phyloP scores from a whole-genome alignment of 768 basidiomycete genomes.

The Aureoboletus auriporus region DNA sequence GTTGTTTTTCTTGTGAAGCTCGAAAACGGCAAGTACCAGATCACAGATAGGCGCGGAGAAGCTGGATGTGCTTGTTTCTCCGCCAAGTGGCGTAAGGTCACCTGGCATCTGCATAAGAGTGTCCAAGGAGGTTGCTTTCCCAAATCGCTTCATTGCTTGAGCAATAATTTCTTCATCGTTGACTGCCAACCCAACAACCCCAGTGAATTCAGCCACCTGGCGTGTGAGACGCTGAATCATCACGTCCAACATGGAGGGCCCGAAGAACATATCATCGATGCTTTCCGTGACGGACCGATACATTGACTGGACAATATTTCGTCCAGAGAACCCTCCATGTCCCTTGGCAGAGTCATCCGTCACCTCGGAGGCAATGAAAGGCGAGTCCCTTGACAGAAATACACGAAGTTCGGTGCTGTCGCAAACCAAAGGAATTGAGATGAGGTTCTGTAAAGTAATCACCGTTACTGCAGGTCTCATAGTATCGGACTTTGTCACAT shows the following conservation, averaged over 20 bases:
- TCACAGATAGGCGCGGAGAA: constrained; percentile 96
- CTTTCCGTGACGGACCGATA: constrained; percentile 92
- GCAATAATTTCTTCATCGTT: constrained; percentile 83
- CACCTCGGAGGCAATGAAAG: constrained; percentile 62
- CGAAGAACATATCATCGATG: constrained; percentile 96
- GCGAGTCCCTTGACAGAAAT: constrained; percentile 86
- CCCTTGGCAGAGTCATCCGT: constrained; percentile 38
- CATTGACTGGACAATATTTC: constrained; percentile 77
- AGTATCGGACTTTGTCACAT: constrained; percentile 1
- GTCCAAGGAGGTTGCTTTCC: constrained; percentile 62
- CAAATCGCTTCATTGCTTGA: constrained; percentile 70
- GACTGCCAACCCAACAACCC: constrained; percentile 72
- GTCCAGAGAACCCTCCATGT: constrained; percentile 54
- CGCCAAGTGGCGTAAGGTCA: constrained; percentile 76
- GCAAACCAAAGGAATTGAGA: constrained; percentile 70
- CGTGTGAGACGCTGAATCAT: constrained; percentile 87
- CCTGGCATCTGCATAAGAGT: constrained; percentile 70
- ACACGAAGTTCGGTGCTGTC: constrained; percentile 77
- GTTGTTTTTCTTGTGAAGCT: constrained; percentile 92
- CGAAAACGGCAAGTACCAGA: constrained; percentile 87
- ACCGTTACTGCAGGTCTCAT: background rate
- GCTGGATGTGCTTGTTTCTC: constrained; percentile 82
- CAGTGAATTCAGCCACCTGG: constrained; percentile 87
- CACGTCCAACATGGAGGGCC: constrained; percentile 92
- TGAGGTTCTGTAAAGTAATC: constrained; percentile 51